Percentiles rank a stretch among this genome's conserved stretches.
Conservation (phyloP, 2,329 filamentous ascomycete genomes). For the Sclerotinia subarctica region DNA sequence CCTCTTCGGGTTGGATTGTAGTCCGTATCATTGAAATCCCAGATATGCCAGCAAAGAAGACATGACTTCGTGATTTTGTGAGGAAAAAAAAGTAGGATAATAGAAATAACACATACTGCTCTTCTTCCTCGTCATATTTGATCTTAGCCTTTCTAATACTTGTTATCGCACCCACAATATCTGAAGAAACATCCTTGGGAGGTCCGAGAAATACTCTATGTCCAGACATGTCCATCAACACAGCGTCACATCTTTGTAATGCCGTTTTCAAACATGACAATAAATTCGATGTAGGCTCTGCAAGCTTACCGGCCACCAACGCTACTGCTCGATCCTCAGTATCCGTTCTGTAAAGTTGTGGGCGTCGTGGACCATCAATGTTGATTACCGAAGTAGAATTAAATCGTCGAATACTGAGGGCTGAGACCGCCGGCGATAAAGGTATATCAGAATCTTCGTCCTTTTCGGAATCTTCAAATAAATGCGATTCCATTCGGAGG, state of each 20-base stretch:
- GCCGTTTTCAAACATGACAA: conserved; percentile 46
- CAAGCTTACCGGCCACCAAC: conserved; percentile 41
- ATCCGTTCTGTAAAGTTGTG: conserved; percentile 31
- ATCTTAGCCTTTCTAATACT: conserved; percentile 45
- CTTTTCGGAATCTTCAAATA: conserved; percentile 42
- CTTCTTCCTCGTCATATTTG: conserved; percentile 48
- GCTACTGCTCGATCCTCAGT: conserved; percentile 36
- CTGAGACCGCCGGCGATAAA: conserved; percentile 6
- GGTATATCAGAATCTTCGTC: conserved; percentile 11
- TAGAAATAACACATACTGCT: conserved; percentile 24
- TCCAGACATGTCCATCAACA: conserved; percentile 53
- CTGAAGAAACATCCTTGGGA: conserved; percentile 42
- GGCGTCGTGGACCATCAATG: conserved; percentile 36
- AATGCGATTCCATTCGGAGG: conserved; percentile 47
- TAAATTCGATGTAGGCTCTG: conserved; percentile 47
- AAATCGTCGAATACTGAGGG: conserved; percentile 13
- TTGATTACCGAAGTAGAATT: conserved; percentile 35
- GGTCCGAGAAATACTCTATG: conserved; percentile 49
- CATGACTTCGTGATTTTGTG: neutral
- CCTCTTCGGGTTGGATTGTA: neutral
- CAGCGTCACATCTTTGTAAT: conserved; percentile 49
- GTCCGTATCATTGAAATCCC: neutral
- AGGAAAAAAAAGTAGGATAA: neutral
- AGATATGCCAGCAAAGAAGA: neutral
- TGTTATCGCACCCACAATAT: conserved; percentile 42